Base-by-base conservation (phyloP, 2,329 filamentous ascomycete genomes). In the Gaeumannomyces sp. region DNA sequence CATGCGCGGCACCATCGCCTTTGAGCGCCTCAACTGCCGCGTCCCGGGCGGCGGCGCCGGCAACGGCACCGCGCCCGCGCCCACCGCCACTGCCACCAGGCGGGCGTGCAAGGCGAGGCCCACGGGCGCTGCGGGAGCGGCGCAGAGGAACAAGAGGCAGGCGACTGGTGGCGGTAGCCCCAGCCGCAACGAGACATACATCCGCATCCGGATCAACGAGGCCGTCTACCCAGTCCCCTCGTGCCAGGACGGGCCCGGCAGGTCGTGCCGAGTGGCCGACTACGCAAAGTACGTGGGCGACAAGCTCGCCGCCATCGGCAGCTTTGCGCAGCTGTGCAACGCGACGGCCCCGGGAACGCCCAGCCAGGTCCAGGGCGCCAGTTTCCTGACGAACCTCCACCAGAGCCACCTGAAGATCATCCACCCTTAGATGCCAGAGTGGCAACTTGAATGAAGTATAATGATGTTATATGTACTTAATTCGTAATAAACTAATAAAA, bases 1-100 rank as follows among this genome's bases (percentile, higher is more conserved):
- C 0, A 89, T 89, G 86, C 79, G 86, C 8, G 88, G 87, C 2
- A 89, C 86, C 1, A 80, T 90, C 31, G 81, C 84, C 0, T 86
- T 89, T 67, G 88, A 90, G 73, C 79, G 85, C 11, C 74, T 90
- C 66, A 84, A 78, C 67, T 89, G 87, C 70, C 27, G 38, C 19
- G 65, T 67, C 10, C 69, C 66, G 38, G 27, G 64, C 16, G 64
- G 64, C 10, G 56, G 62, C 38, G 64, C 50, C 22, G 31, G 62
- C 50, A 67, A 68, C 66, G 62, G 61, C 10, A 66, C 68, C 16
- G 11, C 31, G 13, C n/a, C 66, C 0, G 59, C 66, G 10, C 61
- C 64, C 7, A 64, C 68, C 1, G 64, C 67, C 2, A 64, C 68
- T 1, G 65, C 67, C 1, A 53, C 59, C 1, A 64, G 66, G 60